Evolutionary conservation across 306 rosid species (phyloP), one percentile per base, ranked within the genome.

Genomic region (Quercus robur): DNA sequence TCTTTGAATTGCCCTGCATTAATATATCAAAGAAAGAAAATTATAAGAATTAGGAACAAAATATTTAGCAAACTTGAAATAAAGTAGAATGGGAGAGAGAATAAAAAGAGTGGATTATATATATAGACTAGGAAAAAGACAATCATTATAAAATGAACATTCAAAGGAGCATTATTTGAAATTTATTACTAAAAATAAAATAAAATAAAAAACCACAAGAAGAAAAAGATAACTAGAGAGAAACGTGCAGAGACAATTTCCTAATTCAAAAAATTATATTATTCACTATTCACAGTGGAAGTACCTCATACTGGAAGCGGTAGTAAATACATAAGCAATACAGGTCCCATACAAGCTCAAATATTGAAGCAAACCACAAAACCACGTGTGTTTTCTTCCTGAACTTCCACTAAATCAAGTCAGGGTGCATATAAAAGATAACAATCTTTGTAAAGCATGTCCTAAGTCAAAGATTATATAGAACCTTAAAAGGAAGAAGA

Each of bases 261-360:
- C 56, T 6, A 58, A 7, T 9, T 28, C 56, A 33, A n/a, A 58
- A 28, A 35, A 33, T 18, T 68, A 5, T 67, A 68, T 38, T 68
- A 18, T 9, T 4, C 15, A 9, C 25, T 33, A 64, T 56, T 56
- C 76, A 67, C 64, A 2, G n/a, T 82, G 55, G 33, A 74, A 79
- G 56, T 89, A 93, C 97, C 90, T 78, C 71, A 86, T 51, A 86
- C 97, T 71, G 8, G 83, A 86, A 71, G 93, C 97, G 49, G 94
- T 86, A 56, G 98, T 88, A 67, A 91, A 59, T 11, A 86, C 89
- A 80, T 91, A 91, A n/a, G 94, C 98, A 73, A 63, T 52, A 82
- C 56, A 17, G 49, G 85, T 84, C 66, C 97, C 98, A 85, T 75
- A 93, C 85, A 91, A 77, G 86, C 80, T 78, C 83, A 88, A 80